These are phyloP conservation scores for Plasmopara viticola DNA, from an alignment of 352 stramenopile species.

Conservation along the genomic window DNA sequence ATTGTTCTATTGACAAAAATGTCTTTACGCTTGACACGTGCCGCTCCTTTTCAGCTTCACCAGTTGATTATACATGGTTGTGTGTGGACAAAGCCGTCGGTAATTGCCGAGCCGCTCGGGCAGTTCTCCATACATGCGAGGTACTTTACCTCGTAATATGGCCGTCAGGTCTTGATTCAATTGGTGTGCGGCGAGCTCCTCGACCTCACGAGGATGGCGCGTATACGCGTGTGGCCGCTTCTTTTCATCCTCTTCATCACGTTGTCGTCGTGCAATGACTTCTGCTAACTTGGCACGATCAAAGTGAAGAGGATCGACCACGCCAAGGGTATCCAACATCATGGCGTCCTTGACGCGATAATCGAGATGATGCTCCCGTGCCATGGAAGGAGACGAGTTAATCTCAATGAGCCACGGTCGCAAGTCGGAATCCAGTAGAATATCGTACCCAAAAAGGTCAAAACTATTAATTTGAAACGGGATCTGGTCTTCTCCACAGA, in stretches of 20 bases:
- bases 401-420: conserved; percentile 95
- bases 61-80: conserved; percentile 65
- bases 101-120: conserved; percentile 57
- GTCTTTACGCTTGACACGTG: conserved; percentile 9
- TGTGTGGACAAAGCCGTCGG: conserved; percentile 50
- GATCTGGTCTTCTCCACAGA: conserved; percentile 86
- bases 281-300: conserved; percentile 65
- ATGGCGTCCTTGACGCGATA: conserved; percentile 16
- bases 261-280: conserved; percentile 56
- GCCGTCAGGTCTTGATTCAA: conserved; percentile 69
- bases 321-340: conserved; percentile 61
- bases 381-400: conserved; percentile 92
- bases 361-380: conserved; percentile 82
- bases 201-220: conserved; percentile 39
- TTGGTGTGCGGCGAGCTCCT: conserved; percentile 37
- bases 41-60: conserved; percentile 62
- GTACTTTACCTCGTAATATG: conserved; percentile 50
- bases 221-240: conserved; percentile 27
- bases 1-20: no score
- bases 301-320: conserved; percentile 81
- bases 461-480: conserved; percentile 89
- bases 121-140: conserved; percentile 56
- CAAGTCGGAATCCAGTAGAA: conserved; percentile 87
- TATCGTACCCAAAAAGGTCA: conserved; percentile 93
- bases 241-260: conserved; percentile 47